A percentile compares a stretch with the other conserved stretches of the same genome.
Evolutionary conservation across 2,329 filamentous ascomycete genomes (phyloP).

Genomic region (Elsinoe perseae): DNA sequence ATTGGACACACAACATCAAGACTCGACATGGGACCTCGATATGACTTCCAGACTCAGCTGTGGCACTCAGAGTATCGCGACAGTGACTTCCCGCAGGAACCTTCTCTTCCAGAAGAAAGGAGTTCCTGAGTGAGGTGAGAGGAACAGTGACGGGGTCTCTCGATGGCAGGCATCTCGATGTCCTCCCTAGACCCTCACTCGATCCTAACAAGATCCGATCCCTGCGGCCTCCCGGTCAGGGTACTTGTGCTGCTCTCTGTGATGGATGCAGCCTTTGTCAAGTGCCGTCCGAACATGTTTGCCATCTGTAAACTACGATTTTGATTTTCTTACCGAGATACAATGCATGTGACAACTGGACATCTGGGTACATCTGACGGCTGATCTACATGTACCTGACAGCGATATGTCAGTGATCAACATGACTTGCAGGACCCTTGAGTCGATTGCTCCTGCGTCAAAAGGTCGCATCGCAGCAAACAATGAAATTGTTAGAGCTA

Average conservation of each 20-base stretch:
- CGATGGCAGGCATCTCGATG: not conserved
- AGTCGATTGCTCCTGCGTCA: not conserved
- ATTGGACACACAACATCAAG: not conserved
- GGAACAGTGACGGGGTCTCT: not conserved
- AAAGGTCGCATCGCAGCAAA: no score
- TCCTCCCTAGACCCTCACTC: not conserved
- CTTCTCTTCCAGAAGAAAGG: not conserved
- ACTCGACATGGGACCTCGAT: not conserved
- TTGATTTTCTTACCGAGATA: not conserved
- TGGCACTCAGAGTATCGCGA: not conserved
- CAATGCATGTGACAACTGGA: not conserved
- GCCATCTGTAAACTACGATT: not conserved
- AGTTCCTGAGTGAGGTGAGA: not conserved
- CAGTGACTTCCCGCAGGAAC: not conserved
- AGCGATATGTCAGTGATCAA: not conserved
- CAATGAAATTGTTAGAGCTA: no score
- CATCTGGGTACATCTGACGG: not conserved
- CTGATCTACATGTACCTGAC: not conserved
- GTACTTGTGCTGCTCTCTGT: not conserved
- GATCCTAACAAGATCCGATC: not conserved
- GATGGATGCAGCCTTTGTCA: not conserved
- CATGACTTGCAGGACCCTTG: not conserved
- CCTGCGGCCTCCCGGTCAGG: not conserved
- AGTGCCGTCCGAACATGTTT: not conserved
- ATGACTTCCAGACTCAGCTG: not conserved